Evolutionary conservation across 148 eudicot genomes (phyloP).

Genomic region (Rhododendron vialii): DNA sequence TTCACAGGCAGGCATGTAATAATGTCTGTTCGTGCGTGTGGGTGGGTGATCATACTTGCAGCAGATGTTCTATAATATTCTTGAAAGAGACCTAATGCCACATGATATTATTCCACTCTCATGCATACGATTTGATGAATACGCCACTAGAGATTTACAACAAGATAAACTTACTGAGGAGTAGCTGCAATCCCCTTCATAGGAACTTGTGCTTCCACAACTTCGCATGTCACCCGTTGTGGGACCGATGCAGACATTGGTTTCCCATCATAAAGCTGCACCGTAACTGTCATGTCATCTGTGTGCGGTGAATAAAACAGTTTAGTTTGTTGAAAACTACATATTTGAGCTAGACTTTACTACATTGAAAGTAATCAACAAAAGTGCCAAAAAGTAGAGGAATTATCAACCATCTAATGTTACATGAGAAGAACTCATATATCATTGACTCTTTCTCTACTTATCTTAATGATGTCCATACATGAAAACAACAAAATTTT

Average conservation of each 20-base stretch:
- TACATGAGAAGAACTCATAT: not conserved
- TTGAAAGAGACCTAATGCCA: not conserved
- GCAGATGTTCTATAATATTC: not conserved
- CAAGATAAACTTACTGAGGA: conserved; percentile 54
- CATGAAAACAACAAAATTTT: not conserved
- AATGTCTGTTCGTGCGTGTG: not conserved
- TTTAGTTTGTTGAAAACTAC: not conserved
- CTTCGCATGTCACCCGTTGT: conserved; percentile 78
- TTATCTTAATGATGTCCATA: not conserved
- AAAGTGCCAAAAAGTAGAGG: not conserved
- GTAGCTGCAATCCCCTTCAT: conserved; percentile 72
- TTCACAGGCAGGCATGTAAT: not conserved
- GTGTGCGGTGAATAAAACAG: conserved; percentile 16
- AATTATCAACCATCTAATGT: not conserved
- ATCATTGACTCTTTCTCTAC: too few relatives aligned
- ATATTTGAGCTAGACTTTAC: not conserved
- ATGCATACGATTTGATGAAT: not conserved
- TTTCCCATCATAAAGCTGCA: conserved; percentile 69
- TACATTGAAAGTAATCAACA: not conserved
- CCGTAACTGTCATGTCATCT: conserved; percentile 78
- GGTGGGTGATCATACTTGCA: not conserved
- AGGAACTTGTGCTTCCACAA: conserved; percentile 70
- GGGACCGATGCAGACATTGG: conserved; percentile 87
- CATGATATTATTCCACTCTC: not conserved
- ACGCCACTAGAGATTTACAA: not conserved